phyloP scores from a whole-genome alignment of 2,329 filamentous ascomycete genomes.

The Pseudogymnoascus sp. region DNA sequence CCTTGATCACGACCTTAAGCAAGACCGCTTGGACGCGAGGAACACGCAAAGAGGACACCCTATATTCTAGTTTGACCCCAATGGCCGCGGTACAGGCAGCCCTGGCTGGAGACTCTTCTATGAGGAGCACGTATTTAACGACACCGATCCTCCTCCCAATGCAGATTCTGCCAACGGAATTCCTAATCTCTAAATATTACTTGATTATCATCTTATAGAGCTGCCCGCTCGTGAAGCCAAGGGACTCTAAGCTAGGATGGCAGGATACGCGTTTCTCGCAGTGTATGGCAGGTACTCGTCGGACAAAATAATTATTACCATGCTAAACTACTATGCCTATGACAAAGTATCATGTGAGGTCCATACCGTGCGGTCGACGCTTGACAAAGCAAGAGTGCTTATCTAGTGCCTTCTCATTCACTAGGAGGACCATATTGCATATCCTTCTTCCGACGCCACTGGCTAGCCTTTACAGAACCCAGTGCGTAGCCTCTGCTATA shows the following conservation, averaged over 20 bases:
- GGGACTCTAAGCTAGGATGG: no score
- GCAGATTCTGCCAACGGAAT: background rate
- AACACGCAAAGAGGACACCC: no score
- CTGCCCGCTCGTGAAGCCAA: no score
- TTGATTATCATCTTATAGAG: background rate
- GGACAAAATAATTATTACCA: no score
- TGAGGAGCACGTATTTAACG: background rate
- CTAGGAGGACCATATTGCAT: background rate
- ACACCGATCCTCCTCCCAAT: background rate
- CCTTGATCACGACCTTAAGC: no score
- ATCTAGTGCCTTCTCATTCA: background rate
- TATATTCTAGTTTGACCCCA: no score
- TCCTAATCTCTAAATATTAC: background rate
- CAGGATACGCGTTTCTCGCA: no score
- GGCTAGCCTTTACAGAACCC: background rate
- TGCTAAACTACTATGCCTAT: background rate
- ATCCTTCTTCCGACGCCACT: background rate
- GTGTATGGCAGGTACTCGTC: no score
- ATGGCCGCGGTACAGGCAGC: no score
- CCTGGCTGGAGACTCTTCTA: no score
- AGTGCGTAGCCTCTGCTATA: background rate
- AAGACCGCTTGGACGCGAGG: no score
- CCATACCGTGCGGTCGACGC: background rate
- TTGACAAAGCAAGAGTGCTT: background rate
- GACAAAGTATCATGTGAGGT: background rate